These are phyloP conservation scores for Sedum album DNA, from an alignment of 164 flowering plant species.

Conservation along the genomic window DNA sequence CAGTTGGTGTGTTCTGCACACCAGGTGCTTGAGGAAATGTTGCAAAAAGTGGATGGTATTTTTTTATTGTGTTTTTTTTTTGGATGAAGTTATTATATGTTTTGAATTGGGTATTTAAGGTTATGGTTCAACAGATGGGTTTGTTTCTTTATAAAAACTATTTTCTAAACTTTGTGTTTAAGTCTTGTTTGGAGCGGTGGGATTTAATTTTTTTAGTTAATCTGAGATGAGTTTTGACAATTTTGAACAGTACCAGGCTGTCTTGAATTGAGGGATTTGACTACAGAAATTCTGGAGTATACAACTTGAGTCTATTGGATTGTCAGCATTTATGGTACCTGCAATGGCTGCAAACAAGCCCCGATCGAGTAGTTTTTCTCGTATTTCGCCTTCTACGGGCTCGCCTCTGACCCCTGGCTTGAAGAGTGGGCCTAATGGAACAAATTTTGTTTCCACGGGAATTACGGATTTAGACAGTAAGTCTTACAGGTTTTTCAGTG, in stretches of 20 bases:
- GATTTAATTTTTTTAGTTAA: not conserved
- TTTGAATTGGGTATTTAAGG: not conserved
- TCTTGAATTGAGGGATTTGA: not conserved
- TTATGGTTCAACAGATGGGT: not conserved
- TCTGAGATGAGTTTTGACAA: not conserved
- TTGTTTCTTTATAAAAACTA: not conserved
- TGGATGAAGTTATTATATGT: not conserved
- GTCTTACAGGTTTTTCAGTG: conserved; percentile 5
- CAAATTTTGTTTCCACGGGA: conserved; percentile 69
- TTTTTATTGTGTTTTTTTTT: not conserved
- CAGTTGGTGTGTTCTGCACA: not conserved
- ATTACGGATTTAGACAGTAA: conserved; percentile 92
- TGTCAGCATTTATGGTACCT: not conserved
- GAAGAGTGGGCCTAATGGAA: conserved; percentile 73
- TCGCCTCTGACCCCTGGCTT: conserved; percentile 46
- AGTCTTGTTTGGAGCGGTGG: not conserved
- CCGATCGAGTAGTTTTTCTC: conserved; percentile 69
- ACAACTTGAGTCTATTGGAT: not conserved
- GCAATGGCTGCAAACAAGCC: conserved; percentile 45
- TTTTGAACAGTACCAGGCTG: not conserved
- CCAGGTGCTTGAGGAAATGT: not conserved
- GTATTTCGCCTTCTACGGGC: conserved; percentile 32
- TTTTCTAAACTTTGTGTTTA: not conserved
- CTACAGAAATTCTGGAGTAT: not conserved
- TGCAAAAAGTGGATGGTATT: not conserved